Percentiles rank a stretch among this genome's conserved stretches.
Evolutionary conservation across 1,284 basidiomycete genomes (phyloP).

Genomic region (Porogramme epimiltina): DNA sequence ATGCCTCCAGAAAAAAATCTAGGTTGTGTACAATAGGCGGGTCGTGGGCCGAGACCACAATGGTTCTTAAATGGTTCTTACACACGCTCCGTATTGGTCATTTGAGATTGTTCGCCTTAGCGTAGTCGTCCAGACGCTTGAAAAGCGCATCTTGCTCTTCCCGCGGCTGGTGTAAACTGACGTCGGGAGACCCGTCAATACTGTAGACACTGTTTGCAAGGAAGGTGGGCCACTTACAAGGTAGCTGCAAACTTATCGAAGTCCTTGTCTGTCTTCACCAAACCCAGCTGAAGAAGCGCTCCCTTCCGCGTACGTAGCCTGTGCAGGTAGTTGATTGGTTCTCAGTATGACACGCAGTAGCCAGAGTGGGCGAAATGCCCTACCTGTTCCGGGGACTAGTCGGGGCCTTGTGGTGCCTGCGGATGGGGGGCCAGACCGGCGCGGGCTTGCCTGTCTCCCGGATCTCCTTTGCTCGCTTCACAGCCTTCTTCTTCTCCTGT

Average conservation of each 20-base stretch:
- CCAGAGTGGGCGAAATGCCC: too few relatives aligned
- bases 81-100: too few relatives aligned
- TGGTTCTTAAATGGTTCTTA: too few relatives aligned
- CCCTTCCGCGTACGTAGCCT: conserved; percentile 55
- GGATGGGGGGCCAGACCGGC: conserved; percentile 63
- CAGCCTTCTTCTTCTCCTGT: conserved; percentile 32
- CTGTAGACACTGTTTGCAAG: too few relatives aligned
- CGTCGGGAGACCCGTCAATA: too few relatives aligned
- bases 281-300: conserved; percentile 61
- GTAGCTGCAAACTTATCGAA: conserved; percentile 58
- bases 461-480: conserved; percentile 29
- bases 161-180: conserved; percentile 14
- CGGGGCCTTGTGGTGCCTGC: conserved; percentile 62
- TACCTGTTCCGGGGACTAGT: too few relatives aligned
- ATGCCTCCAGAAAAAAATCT: too few relatives aligned
- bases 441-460: conserved; percentile 21
- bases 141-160: conserved; percentile 22
- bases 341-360: conserved; percentile 11
- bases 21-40: too few relatives aligned
- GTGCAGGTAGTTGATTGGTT: not conserved
- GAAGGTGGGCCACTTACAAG: conserved; percentile 68
- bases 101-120: conserved; percentile 10
- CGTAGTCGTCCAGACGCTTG: conserved; percentile 22
- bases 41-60: too few relatives aligned
- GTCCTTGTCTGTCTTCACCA: conserved; percentile 52